phyloP scores from a whole-genome alignment of 2,329 filamentous ascomycete species.

The Drechslerella dactyloides region DNA sequence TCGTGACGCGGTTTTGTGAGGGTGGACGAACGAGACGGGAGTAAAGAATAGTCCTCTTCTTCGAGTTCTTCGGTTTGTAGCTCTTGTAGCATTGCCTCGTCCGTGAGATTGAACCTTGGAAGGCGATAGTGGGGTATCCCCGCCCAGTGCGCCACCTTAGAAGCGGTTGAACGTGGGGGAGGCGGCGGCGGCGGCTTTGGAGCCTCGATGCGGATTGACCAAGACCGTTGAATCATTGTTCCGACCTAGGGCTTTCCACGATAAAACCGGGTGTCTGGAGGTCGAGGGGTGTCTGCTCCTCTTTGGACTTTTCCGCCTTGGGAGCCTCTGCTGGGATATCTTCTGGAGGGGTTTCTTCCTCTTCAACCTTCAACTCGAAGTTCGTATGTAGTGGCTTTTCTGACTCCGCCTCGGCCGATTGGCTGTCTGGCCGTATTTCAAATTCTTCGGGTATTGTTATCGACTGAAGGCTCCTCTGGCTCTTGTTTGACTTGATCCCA shows the following conservation, averaged over 20 bases:
- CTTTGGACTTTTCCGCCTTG: constrained; percentile 2
- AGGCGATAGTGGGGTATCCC: constrained; percentile 47
- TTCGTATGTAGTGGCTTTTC: neutral
- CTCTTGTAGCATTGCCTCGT: constrained; percentile 44
- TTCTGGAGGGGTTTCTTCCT: neutral
- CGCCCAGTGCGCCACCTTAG: constrained; percentile 40
- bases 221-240: constrained; percentile 41
- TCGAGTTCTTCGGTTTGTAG: constrained; percentile 43
- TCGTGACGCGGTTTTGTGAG: constrained; percentile 28
- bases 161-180: constrained; percentile 23
- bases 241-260: constrained; percentile 8
- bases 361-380: neutral
- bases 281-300: neutral
- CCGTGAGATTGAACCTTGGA: constrained; percentile 42
- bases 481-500: constrained; percentile 9
- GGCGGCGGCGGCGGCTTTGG: constrained; percentile 33
- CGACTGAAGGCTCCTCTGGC: neutral
- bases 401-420: neutral
- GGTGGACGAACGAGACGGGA: constrained; percentile 31
- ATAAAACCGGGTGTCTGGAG: neutral
- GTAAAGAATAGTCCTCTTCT: constrained; percentile 36
- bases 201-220: constrained; percentile 47
- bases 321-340: constrained; percentile 3
- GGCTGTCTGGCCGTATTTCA: neutral
- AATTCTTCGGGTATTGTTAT: neutral